phyloP scores from a whole-genome alignment of 169 alveolate genomes.

The Perkinsus chesapeaki region DNA sequence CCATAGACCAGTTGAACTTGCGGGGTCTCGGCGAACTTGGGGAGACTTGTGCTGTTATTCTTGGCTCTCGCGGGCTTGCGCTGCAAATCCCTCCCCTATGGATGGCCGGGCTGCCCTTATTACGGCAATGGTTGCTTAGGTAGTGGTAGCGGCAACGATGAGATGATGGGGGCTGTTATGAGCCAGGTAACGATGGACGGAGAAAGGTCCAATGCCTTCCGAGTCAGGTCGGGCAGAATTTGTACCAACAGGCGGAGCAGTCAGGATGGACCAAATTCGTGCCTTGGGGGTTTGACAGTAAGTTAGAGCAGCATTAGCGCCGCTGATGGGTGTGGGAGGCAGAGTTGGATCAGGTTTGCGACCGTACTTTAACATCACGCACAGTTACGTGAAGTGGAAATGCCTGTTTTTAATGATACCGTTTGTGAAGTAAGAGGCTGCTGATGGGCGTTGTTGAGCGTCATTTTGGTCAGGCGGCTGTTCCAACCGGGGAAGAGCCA shows the following conservation, averaged over 20 bases:
- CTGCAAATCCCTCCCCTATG: too few species aligned
- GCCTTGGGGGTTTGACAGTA: not conserved
- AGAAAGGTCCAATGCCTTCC: not conserved
- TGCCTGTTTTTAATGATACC: not conserved
- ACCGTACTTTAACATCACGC: not conserved
- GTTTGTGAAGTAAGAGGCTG: not conserved
- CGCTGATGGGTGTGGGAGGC: not conserved
- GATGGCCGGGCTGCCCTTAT: too few species aligned
- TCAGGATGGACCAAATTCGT: not conserved
- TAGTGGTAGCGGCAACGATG: not conserved
- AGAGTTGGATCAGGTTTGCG: not conserved
- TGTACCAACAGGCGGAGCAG: not conserved
- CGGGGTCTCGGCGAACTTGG: too few species aligned
- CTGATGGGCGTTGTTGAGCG: not conserved
- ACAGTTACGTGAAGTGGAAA: not conserved
- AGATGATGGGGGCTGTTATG: not conserved
- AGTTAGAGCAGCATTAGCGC: not conserved
- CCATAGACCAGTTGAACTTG: too few species aligned
- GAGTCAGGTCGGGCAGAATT: not conserved
- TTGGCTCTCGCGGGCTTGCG: too few species aligned
- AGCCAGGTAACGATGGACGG: not conserved
- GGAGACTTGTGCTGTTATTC: too few species aligned
- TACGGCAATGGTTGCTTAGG: too few species aligned
- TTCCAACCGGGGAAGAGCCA: not conserved
- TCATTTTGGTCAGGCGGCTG: not conserved